A percentile compares a stretch with the other conserved stretches of the same genome.
phyloP scores from a whole-genome alignment of 306 rosid species.

The Lathyrus tuberosus region DNA sequence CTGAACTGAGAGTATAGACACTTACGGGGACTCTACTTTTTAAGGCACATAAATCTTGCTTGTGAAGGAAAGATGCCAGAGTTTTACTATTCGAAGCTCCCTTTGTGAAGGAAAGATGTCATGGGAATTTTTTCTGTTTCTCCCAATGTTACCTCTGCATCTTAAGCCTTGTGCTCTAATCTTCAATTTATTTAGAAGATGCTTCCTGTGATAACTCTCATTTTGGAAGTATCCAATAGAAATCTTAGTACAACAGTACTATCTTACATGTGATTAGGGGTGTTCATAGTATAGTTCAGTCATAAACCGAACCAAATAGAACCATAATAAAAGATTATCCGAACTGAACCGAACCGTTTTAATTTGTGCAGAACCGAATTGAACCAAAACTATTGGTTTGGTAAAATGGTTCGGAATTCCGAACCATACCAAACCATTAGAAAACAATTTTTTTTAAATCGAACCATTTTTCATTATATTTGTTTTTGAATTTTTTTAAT shows the following conservation, averaged over 20 bases:
- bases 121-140: slow-evolving; percentile 39
- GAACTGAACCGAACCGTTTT: no score
- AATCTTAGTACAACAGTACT: background rate
- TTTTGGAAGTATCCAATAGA: slow-evolving; percentile 31
- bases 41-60: slow-evolving; percentile 16
- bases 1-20: slow-evolving; percentile 10
- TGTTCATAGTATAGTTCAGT: no score
- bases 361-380: no score
- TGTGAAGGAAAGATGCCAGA: slow-evolving; percentile 24
- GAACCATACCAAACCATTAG: no score
- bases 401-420: no score
- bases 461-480: no score
- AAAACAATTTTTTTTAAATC: no score
- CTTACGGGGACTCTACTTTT: slow-evolving; percentile 25
- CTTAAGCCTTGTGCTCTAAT: background rate
- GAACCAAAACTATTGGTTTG: no score
- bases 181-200: slow-evolving; percentile 3
- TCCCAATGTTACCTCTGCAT: slow-evolving; percentile 17
- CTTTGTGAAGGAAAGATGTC: slow-evolving; percentile 34
- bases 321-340: no score
- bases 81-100: slow-evolving; percentile 17
- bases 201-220: slow-evolving; percentile 29
- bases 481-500: no score
- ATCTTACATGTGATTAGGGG: background rate
- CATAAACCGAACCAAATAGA: no score